Evolutionary conservation across 2,329 filamentous ascomycete species (phyloP).

Genomic region (Fusarium fracticaudum): DNA sequence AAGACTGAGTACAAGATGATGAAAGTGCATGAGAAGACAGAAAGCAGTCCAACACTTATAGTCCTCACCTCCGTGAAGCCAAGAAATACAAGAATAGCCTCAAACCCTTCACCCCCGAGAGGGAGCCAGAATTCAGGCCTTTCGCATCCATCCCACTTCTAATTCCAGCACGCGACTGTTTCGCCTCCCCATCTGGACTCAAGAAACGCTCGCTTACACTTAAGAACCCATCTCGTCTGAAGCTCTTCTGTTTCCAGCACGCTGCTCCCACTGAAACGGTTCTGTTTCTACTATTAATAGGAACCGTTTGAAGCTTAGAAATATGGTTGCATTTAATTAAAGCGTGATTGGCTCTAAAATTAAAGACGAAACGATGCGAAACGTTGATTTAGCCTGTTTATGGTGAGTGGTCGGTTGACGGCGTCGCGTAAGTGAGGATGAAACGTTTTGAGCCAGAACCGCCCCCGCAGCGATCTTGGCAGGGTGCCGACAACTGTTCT

Average conservation of each 20-base stretch:
- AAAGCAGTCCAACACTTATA: fast-evolving
- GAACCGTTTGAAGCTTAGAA: not conserved
- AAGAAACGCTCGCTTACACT: too few species aligned
- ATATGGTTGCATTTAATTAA: not conserved
- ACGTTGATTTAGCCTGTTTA: not conserved
- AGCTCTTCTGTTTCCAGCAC: not conserved
- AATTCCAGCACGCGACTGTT: too few species aligned
- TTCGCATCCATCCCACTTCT: too few species aligned
- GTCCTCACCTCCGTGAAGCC: not conserved
- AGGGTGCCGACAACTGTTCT: not conserved
- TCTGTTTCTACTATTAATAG: constrained; percentile 13
- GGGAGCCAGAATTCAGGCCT: not conserved
- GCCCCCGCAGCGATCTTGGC: not conserved
- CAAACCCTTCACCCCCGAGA: not conserved
- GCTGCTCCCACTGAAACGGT: not conserved
- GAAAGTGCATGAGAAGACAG: fast-evolving
- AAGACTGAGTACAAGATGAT: not conserved
- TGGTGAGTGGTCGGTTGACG: too few species aligned
- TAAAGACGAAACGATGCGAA: not conserved
- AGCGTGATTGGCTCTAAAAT: not conserved
- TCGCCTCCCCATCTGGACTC: too few species aligned
- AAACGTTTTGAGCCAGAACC: not conserved
- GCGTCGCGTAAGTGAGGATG: not conserved
- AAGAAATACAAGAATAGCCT: not conserved
- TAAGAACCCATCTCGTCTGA: too few species aligned